A percentile compares a stretch with the other conserved stretches of the same genome.
These are phyloP conservation scores for Davidsoniella australis DNA, from an alignment of 2,329 filamentous ascomycete species.

Conservation along the genomic window DNA sequence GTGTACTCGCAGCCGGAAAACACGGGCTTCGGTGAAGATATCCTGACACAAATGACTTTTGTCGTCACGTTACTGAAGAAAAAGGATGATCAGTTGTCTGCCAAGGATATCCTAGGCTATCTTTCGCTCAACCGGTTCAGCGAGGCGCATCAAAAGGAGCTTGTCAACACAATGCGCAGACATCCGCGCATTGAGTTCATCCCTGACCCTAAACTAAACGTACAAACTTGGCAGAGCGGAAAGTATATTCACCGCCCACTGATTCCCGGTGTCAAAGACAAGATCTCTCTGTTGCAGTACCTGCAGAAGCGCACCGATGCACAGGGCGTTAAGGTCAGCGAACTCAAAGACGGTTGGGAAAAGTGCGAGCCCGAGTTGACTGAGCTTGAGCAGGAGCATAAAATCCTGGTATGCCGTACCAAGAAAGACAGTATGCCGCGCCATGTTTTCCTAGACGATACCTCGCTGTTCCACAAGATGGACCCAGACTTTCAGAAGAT, in stretches of 20 bases:
- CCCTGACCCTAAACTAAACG: constrained; percentile 41
- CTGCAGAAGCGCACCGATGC: constrained; percentile 70
- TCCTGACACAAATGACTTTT: constrained; percentile 77
- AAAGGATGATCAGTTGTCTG: constrained; percentile 51
- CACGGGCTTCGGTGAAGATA: constrained; percentile 59
- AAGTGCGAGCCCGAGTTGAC: constrained; percentile 66
- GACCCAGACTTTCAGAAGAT: constrained; percentile 69
- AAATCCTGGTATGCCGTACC: constrained; percentile 70
- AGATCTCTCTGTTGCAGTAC: constrained; percentile 60
- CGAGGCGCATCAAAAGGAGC: constrained; percentile 42
- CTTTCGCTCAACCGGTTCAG: constrained; percentile 47
- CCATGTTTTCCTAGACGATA: constrained; percentile 79
- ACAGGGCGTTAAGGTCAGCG: constrained; percentile 66
- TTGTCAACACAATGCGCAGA: constrained; percentile 50
- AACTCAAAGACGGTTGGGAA: constrained; percentile 91
- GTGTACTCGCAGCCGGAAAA: constrained; percentile 64
- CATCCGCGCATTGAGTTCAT: constrained; percentile 43
- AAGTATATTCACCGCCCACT: constrained; percentile 72
- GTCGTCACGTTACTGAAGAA: constrained; percentile 69
- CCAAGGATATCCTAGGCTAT: constrained; percentile 64
- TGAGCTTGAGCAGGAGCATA: constrained; percentile 58
- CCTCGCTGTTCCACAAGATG: constrained; percentile 55
- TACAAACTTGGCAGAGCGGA: constrained; percentile 48
- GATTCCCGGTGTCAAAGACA: constrained; percentile 61
- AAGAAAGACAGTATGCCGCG: constrained; percentile 82